A percentile compares a stretch with the other conserved stretches of the same genome.
Conservation (phyloP, 2,329 filamentous ascomycete species). For the Pseudogymnoascus sp. region DNA sequence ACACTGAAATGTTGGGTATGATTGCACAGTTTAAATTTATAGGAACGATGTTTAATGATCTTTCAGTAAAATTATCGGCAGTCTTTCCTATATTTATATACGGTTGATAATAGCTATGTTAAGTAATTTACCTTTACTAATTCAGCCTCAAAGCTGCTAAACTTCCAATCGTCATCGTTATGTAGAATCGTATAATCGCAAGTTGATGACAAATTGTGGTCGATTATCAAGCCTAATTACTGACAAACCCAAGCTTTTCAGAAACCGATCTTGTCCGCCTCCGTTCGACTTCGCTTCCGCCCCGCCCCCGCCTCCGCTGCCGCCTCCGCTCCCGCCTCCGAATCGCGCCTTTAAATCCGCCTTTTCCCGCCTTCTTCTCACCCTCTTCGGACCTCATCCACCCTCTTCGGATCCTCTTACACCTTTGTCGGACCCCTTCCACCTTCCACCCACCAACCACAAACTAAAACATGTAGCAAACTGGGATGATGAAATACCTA, state of each 20-base stretch:
- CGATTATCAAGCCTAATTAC: neutral
- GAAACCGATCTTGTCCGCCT: neutral
- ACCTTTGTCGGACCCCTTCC: neutral
- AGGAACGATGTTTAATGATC: neutral
- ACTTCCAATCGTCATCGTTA: neutral
- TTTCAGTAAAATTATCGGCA: neutral
- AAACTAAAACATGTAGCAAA: neutral
- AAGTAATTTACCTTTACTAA: neutral
- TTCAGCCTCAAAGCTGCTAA: neutral
- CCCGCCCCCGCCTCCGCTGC: neutral
- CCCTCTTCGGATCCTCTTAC: neutral
- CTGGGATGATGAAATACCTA: neutral
- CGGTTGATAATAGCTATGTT: neutral
- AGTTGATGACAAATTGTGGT: neutral
- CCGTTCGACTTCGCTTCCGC: neutral
- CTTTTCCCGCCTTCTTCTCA: neutral
- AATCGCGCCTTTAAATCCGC: no score
- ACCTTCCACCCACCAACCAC: neutral
- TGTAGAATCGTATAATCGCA: neutral
- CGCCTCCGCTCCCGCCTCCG: neutral
- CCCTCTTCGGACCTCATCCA: neutral
- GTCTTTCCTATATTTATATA: neutral
- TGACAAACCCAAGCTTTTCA: neutral
- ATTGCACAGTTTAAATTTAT: neutral
- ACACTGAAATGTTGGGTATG: neutral